These are phyloP conservation scores for Jacaranda mimosifolia DNA, from an alignment of 257 asterid species.

Conservation along the genomic window DNA sequence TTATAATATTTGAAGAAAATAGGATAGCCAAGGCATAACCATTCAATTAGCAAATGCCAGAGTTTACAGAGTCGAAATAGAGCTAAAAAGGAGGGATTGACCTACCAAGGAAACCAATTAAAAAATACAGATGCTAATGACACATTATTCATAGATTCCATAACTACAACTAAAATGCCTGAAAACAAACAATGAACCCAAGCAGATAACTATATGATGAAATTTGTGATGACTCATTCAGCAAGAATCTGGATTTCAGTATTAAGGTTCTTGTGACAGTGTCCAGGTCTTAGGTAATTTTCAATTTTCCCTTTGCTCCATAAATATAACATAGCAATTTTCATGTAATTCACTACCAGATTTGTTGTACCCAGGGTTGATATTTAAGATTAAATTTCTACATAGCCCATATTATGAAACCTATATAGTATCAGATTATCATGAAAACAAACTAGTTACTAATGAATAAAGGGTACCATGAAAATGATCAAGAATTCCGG, in stretches of 20 bases:
- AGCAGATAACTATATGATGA: neutral
- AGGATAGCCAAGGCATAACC: neutral
- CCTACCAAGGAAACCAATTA: conserved; percentile 6
- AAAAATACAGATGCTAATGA: conserved; percentile 1
- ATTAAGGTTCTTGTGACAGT: neutral
- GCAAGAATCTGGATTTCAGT: neutral
- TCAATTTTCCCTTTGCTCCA: neutral
- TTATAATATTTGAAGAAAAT: neutral
- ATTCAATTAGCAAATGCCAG: neutral
- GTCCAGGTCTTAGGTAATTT: neutral
- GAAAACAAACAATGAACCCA: conserved; percentile 15
- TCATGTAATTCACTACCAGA: neutral
- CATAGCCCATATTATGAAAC: neutral
- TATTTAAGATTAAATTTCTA: too few species aligned
- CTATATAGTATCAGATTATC: neutral
- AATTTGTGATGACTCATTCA: neutral
- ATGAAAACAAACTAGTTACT: neutral
- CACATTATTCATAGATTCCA: conserved; percentile 15
- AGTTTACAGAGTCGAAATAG: neutral
- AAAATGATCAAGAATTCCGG: neutral
- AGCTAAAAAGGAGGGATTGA: conserved; percentile 16
- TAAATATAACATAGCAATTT: neutral
- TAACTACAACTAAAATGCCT: conserved; percentile 6
- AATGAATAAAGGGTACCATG: neutral
- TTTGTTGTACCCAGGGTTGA: too few species aligned